These are phyloP conservation scores for Saccharomyces uvarum DNA, from an alignment of 1,139 yeast species.

Conservation along the genomic window DNA sequence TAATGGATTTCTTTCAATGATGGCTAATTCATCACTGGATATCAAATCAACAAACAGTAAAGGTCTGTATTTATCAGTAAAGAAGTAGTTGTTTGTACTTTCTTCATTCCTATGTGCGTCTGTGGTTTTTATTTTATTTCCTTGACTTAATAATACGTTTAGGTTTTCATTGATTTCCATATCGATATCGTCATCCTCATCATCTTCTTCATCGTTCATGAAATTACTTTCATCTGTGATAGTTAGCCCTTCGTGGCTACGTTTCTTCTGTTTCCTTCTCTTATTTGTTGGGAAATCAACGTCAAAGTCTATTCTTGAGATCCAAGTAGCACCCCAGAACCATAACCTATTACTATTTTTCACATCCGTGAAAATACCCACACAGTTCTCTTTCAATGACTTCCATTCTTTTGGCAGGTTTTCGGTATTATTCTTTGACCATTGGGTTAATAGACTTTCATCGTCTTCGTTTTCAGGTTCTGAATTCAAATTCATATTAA, in stretches of 20 bases:
- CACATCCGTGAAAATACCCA: slow-evolving; percentile 53
- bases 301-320: slow-evolving; percentile 65
- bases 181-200: slow-evolving; percentile 33
- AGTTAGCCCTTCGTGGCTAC: slow-evolving; percentile 57
- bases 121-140: slow-evolving; percentile 19
- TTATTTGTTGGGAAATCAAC: slow-evolving; percentile 46
- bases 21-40: slow-evolving; percentile 51
- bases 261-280: slow-evolving; percentile 43
- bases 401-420: slow-evolving; percentile 61
- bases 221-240: slow-evolving; percentile 36
- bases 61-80: slow-evolving; percentile 71
- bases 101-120: slow-evolving; percentile 31
- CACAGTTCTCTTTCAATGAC: slow-evolving; percentile 58
- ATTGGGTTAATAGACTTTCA: slow-evolving; percentile 47
- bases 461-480: slow-evolving; percentile 7
- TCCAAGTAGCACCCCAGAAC: slow-evolving; percentile 87
- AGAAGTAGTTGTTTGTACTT: slow-evolving; percentile 51
- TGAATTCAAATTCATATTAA: slow-evolving; percentile 25
- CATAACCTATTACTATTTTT: slow-evolving; percentile 46
- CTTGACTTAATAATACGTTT: slow-evolving; percentile 10
- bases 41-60: slow-evolving; percentile 56
- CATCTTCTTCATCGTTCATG: slow-evolving; percentile 28
- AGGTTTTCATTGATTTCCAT: slow-evolving; percentile 21
- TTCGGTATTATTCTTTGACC: slow-evolving; percentile 78
- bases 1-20: slow-evolving; percentile 71